Evolutionary conservation across 2,329 filamentous ascomycete genomes (phyloP), one percentile per base, ranked within the genome.

Genomic region (Coniella vitis): DNA sequence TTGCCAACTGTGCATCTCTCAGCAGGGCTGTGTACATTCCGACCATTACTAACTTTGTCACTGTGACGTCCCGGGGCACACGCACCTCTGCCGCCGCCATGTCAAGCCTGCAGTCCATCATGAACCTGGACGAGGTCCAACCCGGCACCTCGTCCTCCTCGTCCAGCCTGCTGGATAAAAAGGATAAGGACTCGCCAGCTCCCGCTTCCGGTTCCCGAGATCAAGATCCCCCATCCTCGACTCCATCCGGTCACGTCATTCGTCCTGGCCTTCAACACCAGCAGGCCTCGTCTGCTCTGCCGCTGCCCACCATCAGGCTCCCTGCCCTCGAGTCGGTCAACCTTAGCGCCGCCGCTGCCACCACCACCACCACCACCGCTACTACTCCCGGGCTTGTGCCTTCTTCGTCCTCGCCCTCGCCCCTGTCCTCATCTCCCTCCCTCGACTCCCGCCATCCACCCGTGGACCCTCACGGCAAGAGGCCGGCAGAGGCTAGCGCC

Each of bases 61-160:
- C 57, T 58, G 56, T 61, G 60, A 60, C 64, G 65, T 68, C 67
- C 66, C 65, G 60, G 25, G 38, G 65, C 69, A 63, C 64, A 68
- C 63, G 55, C 59, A 63, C 58, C 57, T 53, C 58, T 59, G 56
- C 63, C 62, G 56, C 63, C 62, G 64, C 63, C 65, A 78, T 79
- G 75, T 69, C 74, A 56, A 76, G 72, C 60, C 69, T 79, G 56
- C 71, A 70, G 58, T 74, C 74, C 59, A 79, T 79, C 61, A 78
- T 79, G 71, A 76, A 78, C 62, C 66, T 69, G 58, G 71, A 74
- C 58, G 73, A 76, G 57, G 73, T 74, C 57, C 66, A 69, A 54
- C 61, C 61, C 52, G 65, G 69, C 55, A 60, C 68, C 49, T 49
- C 25, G 25, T 29, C 25, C 25, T 29, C 25, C 25, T 5, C 25